These are phyloP conservation scores for Plantago major DNA, from an alignment of 257 asterid species.

Conservation along the genomic window DNA sequence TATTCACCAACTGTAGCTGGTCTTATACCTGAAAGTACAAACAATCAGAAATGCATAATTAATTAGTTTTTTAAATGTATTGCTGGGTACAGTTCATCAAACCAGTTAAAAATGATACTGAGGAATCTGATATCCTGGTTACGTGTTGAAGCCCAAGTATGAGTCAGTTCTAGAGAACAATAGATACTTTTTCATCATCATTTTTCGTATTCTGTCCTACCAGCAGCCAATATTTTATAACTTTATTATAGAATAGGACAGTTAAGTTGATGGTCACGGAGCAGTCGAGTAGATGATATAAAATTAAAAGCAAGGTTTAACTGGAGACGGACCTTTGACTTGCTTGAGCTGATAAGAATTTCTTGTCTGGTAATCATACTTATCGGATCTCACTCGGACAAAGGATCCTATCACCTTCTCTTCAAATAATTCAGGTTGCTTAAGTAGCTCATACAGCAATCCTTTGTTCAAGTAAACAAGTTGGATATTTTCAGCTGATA, in stretches of 20 bases:
- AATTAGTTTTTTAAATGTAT: neutral
- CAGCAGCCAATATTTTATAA: neutral
- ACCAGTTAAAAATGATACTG: slow-evolving; percentile 11
- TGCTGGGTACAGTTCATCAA: neutral
- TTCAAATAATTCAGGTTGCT: slow-evolving; percentile 55
- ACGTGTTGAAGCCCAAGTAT: neutral
- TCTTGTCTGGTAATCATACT: slow-evolving; percentile 34
- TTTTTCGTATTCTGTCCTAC: no score
- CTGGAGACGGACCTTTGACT: slow-evolving; percentile 61
- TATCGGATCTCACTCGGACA: slow-evolving; percentile 51
- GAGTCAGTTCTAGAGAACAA: neutral
- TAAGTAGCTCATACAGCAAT: slow-evolving; percentile 45
- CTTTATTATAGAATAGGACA: slow-evolving; percentile 14
- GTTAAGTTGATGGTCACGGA: slow-evolving; percentile 13
- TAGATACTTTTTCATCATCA: neutral
- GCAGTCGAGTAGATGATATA: slow-evolving; percentile 1
- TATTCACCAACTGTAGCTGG: slow-evolving; percentile 26
- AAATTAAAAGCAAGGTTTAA: neutral
- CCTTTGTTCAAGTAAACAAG: slow-evolving; percentile 73
- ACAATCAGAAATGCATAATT: neutral
- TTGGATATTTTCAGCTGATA: slow-evolving; percentile 58
- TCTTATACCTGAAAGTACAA: slow-evolving; percentile 40
- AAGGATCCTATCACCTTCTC: slow-evolving; percentile 70
- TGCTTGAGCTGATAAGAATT: slow-evolving; percentile 54
- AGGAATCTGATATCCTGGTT: slow-evolving; percentile 11